Base-by-base conservation (phyloP, 2,329 filamentous ascomycete genomes). In the Triangularia setosa region DNA sequence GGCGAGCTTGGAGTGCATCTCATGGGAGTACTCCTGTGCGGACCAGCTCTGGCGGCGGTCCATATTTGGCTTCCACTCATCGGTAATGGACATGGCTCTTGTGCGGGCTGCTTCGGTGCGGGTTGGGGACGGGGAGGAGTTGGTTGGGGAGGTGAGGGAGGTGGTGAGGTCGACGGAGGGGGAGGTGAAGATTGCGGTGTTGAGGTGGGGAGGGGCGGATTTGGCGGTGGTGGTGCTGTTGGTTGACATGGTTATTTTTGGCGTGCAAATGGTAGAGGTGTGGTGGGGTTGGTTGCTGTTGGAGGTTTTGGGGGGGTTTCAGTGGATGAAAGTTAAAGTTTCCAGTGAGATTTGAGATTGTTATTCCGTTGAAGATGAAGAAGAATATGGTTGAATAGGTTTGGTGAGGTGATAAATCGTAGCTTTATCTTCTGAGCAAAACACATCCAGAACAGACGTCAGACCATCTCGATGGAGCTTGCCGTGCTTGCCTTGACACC, bases 1-100 rank as follows among this genome's bases (percentile, higher is more conserved):
- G 84, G 81, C 70, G 83, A 80, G 73, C 82, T 80, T 69, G 11
- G 16, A 18, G n/a, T 84, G 82, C 74, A 83, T 70, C 61, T 75
- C 75, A 67, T 79, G 83, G 73, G 84, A 84, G 73, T 79, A 79
- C 71, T 85, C 84, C 73, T 87, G 81, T 35, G 77, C 76, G 70
- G 76, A 80, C 77, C 80, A 87, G 74, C 82, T 84, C 72, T 81
- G 80, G 56, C 82, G 79, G 9, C 80, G 77, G 68, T 78, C 74
- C 4, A 79, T 69, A 18, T 71, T 69, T 7, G 84, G 84, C 69
- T 78, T 78, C 84, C 84, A 86, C n/a, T 70, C 71, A 2, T 71
- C 71, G 4, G 76, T 78, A 64, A 68, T 66, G 63, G 68, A 71
- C 73, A 78, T 78, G 67, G 75, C 77, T 54, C 76, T 75, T 33